Conservation (phyloP, 2,329 filamentous ascomycete genomes). For the Zymoseptoria ardabiliae region DNA sequence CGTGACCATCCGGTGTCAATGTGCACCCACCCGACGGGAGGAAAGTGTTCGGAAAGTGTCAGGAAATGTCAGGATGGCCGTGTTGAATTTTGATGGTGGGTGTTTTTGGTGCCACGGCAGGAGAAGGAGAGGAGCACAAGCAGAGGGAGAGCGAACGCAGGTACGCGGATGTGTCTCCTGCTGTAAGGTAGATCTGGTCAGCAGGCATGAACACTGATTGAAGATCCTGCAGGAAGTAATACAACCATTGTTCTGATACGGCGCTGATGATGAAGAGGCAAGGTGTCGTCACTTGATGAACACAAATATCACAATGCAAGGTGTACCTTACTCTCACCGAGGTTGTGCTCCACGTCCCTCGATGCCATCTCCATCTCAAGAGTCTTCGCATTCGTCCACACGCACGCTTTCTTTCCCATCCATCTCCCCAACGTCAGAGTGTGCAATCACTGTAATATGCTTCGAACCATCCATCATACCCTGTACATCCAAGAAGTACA, state of each 20-base stretch:
- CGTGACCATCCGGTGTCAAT: not conserved
- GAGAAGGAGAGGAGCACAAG: not conserved
- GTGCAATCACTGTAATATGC: not conserved
- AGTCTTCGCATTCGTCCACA: not conserved
- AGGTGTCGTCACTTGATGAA: not conserved
- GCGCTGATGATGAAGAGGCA: not conserved
- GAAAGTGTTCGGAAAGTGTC: not conserved
- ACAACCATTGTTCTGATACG: no score
- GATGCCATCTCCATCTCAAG: not conserved
- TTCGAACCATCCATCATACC: no score
- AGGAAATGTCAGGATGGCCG: not conserved
- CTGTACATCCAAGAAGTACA: no score
- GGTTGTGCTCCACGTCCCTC: not conserved
- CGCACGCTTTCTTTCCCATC: not conserved
- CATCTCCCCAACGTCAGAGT: not conserved
- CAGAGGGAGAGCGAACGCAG: not conserved
- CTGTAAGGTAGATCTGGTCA: not conserved
- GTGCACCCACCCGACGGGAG: not conserved
- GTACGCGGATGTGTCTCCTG: not conserved
- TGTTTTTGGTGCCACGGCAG: not conserved
- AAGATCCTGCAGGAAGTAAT: not conserved
- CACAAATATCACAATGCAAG: no score
- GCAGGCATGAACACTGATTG: not conserved
- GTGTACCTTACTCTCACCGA: not conserved
- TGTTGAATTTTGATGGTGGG: not conserved